Percentiles rank a stretch among this genome's conserved stretches.
These are phyloP conservation scores for Calendula officinalis DNA, from an alignment of 129 eudicot species.

Conservation along the genomic window DNA sequence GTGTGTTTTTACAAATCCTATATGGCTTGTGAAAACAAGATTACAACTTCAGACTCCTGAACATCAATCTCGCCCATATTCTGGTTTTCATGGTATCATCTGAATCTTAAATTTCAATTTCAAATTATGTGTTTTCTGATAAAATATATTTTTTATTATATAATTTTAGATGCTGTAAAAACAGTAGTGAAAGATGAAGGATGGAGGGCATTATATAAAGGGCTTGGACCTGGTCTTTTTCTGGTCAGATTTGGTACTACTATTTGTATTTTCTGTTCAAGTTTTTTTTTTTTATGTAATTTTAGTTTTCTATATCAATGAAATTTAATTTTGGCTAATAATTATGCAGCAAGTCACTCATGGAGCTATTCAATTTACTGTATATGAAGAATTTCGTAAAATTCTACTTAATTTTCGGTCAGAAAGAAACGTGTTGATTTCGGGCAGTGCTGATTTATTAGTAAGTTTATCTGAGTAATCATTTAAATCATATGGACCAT, in stretches of 20 bases:
- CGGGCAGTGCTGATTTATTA: constrained; percentile 45
- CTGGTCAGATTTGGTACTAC: constrained; percentile 54
- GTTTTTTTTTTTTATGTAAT: background rate
- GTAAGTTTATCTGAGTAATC: constrained; percentile 37
- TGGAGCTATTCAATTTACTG: constrained; percentile 96
- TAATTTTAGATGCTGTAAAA: constrained; percentile 72
- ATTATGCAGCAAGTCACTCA: constrained; percentile 82
- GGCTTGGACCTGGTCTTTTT: constrained; percentile 82
- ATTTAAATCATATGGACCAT: background rate
- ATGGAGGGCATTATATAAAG: constrained; percentile 85
- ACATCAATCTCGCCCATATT: constrained; percentile 63
- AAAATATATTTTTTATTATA: background rate
- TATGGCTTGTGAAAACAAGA: constrained; percentile 98
- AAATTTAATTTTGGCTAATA: background rate
- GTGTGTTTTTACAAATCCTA: constrained; percentile 83
- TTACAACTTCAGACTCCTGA: constrained; percentile 97
- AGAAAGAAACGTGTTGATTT: constrained; percentile 23
- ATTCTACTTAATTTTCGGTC: constrained; percentile 46
- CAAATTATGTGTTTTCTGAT: background rate
- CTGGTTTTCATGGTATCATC: constrained; percentile 79
- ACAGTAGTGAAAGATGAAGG: constrained; percentile 96
- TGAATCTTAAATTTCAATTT: constrained; percentile 13
- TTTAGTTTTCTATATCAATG: background rate
- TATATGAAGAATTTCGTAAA: constrained; percentile 93
- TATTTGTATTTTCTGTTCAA: constrained; percentile 14